Percentiles rank a stretch among this genome's conserved stretches.
Conservation (phyloP, 1,284 basidiomycete genomes). For the Rhodotorula sp. region DNA sequence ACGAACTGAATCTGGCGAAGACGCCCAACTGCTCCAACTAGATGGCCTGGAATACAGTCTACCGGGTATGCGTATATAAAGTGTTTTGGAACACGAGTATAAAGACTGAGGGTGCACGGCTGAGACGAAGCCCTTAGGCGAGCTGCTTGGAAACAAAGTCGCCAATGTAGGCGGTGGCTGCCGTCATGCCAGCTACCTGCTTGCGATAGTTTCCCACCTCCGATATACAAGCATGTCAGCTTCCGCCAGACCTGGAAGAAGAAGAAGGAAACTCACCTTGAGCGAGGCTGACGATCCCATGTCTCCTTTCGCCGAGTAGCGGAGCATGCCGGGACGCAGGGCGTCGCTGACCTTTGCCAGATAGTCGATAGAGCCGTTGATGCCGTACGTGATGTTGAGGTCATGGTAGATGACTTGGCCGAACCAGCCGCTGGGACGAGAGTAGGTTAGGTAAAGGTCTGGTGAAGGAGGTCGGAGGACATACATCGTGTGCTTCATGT, state of each 20-base stretch:
- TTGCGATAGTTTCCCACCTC: constrained; percentile 7
- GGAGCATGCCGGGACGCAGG: constrained; percentile 2
- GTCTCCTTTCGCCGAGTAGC: constrained; percentile 26
- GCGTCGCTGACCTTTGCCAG: constrained; percentile 15
- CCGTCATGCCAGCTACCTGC: not conserved
- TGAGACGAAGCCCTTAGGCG: not conserved
- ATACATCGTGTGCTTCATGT: not conserved
- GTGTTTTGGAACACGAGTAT: no score
- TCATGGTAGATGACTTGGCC: constrained; percentile 19
- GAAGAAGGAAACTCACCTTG: constrained; percentile 4
- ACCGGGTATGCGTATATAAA: no score
- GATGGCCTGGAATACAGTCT: no score
- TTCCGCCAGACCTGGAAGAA: not conserved
- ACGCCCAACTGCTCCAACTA: no score
- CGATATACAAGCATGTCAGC: not conserved
- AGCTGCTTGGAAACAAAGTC: constrained; percentile 13
- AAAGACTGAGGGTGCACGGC: not conserved
- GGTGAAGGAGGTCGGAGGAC: not conserved
- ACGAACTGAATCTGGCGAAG: no score
- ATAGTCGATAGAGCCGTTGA: constrained; percentile 25
- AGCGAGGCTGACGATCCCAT: constrained; percentile 30
- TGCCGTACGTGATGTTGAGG: constrained; percentile 24
- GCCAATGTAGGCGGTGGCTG: constrained; percentile 9
- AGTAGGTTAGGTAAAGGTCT: not conserved
- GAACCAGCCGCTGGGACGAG: constrained; percentile 20